Evolutionary conservation across 805 yeast species (phyloP).

Genomic region (Saccharomyces cerevisiae): DNA sequence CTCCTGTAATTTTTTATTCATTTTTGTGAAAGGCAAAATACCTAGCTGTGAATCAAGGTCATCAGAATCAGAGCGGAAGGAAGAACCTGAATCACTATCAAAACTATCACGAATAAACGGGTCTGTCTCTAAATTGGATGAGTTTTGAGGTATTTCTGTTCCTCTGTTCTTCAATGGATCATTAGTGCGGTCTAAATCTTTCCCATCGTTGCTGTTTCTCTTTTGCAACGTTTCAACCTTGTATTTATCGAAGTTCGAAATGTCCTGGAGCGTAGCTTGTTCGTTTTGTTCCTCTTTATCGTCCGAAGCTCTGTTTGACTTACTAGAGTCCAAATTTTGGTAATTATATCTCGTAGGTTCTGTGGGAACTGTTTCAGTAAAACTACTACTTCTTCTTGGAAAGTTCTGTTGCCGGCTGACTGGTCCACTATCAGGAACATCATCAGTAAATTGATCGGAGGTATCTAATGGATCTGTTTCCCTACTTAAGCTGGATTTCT

Average conservation of each 20-base stretch:
- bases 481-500: slow-evolving; percentile 24
- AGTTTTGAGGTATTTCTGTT: neutral
- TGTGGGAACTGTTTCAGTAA: neutral
- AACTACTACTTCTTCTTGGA: neutral
- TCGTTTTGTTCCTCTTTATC: neutral
- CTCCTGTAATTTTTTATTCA: slow-evolving; percentile 21
- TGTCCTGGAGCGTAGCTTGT: neutral
- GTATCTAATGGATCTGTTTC: slow-evolving; percentile 12
- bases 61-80: slow-evolving; percentile 23
- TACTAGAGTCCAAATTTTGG: neutral
- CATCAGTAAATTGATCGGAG: neutral
- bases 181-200: neutral
- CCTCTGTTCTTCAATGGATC: neutral
- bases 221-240: neutral
- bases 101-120: neutral
- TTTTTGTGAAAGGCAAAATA: slow-evolving; percentile 22
- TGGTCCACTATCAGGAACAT: neutral
- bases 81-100: neutral
- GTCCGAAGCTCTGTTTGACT: neutral
- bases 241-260: neutral
- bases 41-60: slow-evolving; percentile 22
- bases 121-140: neutral
- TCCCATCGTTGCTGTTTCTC: neutral
- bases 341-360: neutral
- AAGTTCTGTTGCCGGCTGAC: neutral